Evolutionary conservation across 192 early-diverging fungal genomes (phyloP), one percentile per base, ranked within the genome.

Genomic region (Coemansia sp.): DNA sequence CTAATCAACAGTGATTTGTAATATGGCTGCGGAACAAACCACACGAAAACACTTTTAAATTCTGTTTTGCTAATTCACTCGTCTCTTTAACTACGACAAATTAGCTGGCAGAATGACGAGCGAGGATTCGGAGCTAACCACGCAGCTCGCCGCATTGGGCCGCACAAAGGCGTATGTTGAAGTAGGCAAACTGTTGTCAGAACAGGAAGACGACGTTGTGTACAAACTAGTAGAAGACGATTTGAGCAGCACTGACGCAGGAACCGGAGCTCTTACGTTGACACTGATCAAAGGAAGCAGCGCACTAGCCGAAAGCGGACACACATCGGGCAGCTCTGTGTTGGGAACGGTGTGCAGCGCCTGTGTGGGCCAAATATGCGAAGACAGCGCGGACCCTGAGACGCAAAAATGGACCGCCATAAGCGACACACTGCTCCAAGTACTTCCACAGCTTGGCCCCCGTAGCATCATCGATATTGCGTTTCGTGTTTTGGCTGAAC

Each of bases 291-390:
- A 68, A 49, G 69, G 69, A 9, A 61, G 60, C 20, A 64, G 74
- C 54, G 57, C 74, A 10, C 20, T 77, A 4, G 52, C 67, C 10
- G 74, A 77, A 26, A 54, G 13, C 3, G 74, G 74, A 1, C 20
- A 22, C 16, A 19, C 18, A 54, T 18, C 6, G 61, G 64, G 60
- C 32, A 29, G 18, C 22, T 9, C 29, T 0, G 54, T 64, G 6
- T 49, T 77, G 8, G 69, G 69, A 0, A 54, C 62, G 3, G 54
- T 49, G 11, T 50, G 65, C 22, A 54, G 61, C 2, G 68, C 76
- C 12, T 79, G 76, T 35, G 71, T 79, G 20, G 57, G 64, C 29
- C 66, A 64, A 49, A 66, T 79, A 51, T 73, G 76, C 65, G 76
- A 79, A 19, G 76, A 79, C 11, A 50, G 23, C 4, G 39, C 22